A percentile compares a stretch with the other conserved stretches of the same genome.
Conservation (phyloP, 2,329 filamentous ascomycete species). For the Capronia americana region DNA sequence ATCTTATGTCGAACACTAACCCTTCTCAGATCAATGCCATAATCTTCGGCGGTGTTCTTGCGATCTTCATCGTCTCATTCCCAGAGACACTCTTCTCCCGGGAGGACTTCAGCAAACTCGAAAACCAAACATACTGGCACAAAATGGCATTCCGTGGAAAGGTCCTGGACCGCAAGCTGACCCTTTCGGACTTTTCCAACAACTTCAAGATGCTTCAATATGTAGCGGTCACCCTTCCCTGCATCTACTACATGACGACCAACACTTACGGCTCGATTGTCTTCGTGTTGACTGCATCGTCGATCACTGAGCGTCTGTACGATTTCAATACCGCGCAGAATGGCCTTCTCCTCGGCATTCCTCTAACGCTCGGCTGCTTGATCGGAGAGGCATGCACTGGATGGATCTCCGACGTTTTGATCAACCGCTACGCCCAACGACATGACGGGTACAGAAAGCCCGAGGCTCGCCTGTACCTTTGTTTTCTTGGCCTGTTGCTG, state of each 20-base stretch:
- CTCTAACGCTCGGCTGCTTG: conserved; percentile 14
- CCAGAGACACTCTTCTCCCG: conserved; percentile 16
- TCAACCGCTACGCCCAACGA: conserved; percentile 7
- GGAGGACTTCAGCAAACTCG: conserved; percentile 12
- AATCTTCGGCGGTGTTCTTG: conserved; percentile 9
- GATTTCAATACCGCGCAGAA: conserved; percentile 18
- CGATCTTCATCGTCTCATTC: conserved; percentile 14
- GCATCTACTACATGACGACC: conserved; percentile 20
- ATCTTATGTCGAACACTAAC: not conserved
- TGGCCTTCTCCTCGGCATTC: conserved; percentile 10
- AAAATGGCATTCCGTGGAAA: conserved; percentile 18
- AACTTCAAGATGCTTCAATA: conserved; percentile 17
- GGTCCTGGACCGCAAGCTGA: conserved; percentile 13
- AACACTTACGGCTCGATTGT: conserved; percentile 16
- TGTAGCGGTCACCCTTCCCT: conserved; percentile 10
- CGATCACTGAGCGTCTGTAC: conserved; percentile 11
- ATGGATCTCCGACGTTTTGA: conserved; percentile 13
- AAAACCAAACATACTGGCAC: conserved; percentile 11
- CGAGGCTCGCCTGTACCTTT: conserved; percentile 11
- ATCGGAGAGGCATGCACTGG: conserved; percentile 15
- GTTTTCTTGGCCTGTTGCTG: conserved; percentile 11
- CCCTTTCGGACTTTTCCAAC: not conserved
- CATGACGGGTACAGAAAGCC: conserved; percentile 16
- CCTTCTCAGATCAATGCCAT: conserved; percentile 13
- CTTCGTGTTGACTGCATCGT: conserved; percentile 10